Base-by-base conservation (phyloP, 169 alveolate genomes). In the Plasmodium malariae region DNA sequence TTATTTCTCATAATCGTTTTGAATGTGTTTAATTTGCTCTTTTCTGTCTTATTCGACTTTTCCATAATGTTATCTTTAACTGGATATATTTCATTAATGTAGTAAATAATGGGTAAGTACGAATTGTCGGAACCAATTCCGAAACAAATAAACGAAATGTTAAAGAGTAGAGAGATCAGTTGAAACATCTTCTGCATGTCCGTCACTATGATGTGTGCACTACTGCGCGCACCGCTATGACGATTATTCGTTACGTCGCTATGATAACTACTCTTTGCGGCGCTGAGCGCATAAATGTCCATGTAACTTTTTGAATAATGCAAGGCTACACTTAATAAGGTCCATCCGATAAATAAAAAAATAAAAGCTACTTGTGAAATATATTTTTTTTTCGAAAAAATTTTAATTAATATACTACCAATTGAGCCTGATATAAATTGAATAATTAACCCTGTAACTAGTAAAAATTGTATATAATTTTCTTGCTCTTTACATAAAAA, bases 101-200 rank as follows among this genome's bases (percentile, higher is more conserved):
- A 83, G 65, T 83, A 83, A 24, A 83, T 83, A 59, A 83, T 83
- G 12, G 91, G 91, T 5, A 83, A 49, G 55, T 83, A 83, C 9
- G 85, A 48, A 60, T 83, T 83, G 28, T 83, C 91, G 3, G 91
- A 65, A 7, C 91, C 91, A 19, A 83, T 26, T 9, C 91, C 91
- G 28, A 83, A 67, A 60, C 80, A 83, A 17, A 70, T 71, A 40
- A 83, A 83, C 0, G 91, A 57, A 17, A 83, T 1, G 34, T 51
- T 67, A 30, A 83, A 83, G 1, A 83, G 48, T 6, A 83, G 34
- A 17, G 71, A 49, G 21, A 83, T 54, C 5, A 45, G 26, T 67
- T 67, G 11, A 59, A 65, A 67, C 0, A 6, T 12, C 17, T 6
- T 55, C 7, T 55, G 3, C 0, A 21, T 19, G 30, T 55, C 14